A percentile compares a stretch with the other conserved stretches of the same genome.
Conservation (phyloP, 1,284 basidiomycete species). For the Meripilus lineatus region DNA sequence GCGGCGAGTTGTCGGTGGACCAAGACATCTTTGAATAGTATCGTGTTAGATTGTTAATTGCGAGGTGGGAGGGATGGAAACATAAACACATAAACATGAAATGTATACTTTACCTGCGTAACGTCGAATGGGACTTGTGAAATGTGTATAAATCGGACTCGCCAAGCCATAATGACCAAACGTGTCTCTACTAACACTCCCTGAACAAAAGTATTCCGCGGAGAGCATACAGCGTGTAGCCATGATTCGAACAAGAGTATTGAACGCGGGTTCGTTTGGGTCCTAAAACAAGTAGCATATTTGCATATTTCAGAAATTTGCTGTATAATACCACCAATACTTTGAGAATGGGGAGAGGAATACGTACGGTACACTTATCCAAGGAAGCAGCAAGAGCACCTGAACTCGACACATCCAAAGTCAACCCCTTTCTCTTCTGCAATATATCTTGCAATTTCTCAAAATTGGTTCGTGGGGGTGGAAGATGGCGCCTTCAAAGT, state of each 20-base stretch:
- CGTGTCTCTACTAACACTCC: conserved; percentile 87
- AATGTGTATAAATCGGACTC: conserved; percentile 96
- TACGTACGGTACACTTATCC: conserved; percentile 80
- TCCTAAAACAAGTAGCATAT: conserved; percentile 45
- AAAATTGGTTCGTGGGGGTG: conserved; percentile 92
- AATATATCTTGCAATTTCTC: conserved; percentile 95
- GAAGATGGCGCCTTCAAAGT: conserved; percentile 79
- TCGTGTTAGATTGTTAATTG: conserved; percentile 13
- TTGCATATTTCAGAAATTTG: neutral
- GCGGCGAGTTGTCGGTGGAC: conserved; percentile 93
- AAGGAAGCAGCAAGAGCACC: conserved; percentile 87
- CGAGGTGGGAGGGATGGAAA: conserved; percentile 30
- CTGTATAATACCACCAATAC: neutral
- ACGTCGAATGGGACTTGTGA: conserved; percentile 91
- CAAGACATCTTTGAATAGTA: conserved; percentile 66
- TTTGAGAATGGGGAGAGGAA: neutral
- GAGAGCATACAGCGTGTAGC: conserved; percentile 98
- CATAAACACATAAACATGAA: too few species aligned
- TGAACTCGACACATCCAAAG: conserved; percentile 90
- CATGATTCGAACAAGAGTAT: conserved; percentile 98
- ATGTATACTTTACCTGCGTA: conserved; percentile 91
- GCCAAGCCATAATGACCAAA: conserved; percentile 98
- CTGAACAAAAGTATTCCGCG: conserved; percentile 97
- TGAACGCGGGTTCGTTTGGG: conserved; percentile 81
- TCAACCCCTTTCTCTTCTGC: conserved; percentile 79